phyloP scores from a whole-genome alignment of 768 basidiomycete genomes.

The Zangia roseola region DNA sequence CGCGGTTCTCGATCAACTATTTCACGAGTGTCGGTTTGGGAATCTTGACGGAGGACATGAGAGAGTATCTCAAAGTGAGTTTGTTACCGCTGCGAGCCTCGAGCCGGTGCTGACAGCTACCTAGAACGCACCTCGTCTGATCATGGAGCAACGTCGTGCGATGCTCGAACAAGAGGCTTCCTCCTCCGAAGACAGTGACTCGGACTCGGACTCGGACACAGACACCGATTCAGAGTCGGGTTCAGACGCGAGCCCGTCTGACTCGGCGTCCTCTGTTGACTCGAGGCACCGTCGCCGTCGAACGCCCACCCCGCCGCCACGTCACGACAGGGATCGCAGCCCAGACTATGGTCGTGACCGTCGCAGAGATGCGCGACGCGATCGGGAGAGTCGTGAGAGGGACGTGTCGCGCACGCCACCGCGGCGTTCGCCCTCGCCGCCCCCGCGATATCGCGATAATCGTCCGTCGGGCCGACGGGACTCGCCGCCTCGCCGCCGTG shows the following conservation, averaged over 20 bases:
- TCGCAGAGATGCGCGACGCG: slow-evolving; percentile 15
- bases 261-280: slow-evolving; percentile 38
- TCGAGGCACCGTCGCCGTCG: slow-evolving; percentile 28
- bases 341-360: slow-evolving; percentile 22
- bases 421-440: slow-evolving; percentile 27
- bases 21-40: slow-evolving; percentile 95
- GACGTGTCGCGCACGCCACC: slow-evolving; percentile 36
- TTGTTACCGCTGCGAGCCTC: not conserved
- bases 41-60: slow-evolving; percentile 90
- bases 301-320: slow-evolving; percentile 33
- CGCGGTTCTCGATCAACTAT: slow-evolving; percentile 95
- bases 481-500: slow-evolving; percentile 24
- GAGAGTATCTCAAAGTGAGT: slow-evolving; percentile 88
- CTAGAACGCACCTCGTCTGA: slow-evolving; percentile 87
- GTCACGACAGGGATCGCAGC: slow-evolving; percentile 24
- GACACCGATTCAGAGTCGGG: slow-evolving; percentile 41
- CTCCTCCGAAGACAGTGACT: slow-evolving; percentile 32
- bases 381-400: slow-evolving; percentile 24
- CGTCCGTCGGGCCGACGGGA: slow-evolving; percentile 21
- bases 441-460: slow-evolving; percentile 26
- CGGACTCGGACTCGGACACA: slow-evolving; percentile 28
- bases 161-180: slow-evolving; percentile 70
- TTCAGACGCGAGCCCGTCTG: slow-evolving; percentile 39
- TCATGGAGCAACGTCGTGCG: slow-evolving; percentile 92
- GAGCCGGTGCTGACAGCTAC: slow-evolving; percentile 4